Percentiles rank a stretch among this genome's conserved stretches.
Conservation (phyloP, 1,284 basidiomycete genomes). For the Rugosomyces carneus region DNA sequence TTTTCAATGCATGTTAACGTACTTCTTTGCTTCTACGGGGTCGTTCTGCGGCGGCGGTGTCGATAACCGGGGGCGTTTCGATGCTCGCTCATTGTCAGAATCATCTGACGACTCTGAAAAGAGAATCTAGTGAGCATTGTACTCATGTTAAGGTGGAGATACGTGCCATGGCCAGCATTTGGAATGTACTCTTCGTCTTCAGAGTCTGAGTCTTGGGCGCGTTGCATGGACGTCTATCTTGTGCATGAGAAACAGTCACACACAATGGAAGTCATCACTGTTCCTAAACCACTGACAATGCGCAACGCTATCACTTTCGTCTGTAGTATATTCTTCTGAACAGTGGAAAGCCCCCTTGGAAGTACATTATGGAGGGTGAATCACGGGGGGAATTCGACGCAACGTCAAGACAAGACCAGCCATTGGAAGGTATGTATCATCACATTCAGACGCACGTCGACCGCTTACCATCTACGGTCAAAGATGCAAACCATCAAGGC, state of each 20-base stretch:
- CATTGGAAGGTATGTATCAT: no score
- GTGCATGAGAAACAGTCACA: background rate
- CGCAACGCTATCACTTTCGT: no score
- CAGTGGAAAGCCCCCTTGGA: no score
- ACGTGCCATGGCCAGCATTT: conserved; percentile 33
- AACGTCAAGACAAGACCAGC: no score
- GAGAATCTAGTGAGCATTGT: background rate
- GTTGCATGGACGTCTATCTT: conserved; percentile 9
- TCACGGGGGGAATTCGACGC: no score
- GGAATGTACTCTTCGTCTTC: conserved; percentile 66
- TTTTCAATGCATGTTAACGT: conserved; percentile 5
- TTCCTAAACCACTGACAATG: no score
- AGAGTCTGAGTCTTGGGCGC: conserved; percentile 39
- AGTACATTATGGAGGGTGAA: no score
- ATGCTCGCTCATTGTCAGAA: conserved; percentile 31
- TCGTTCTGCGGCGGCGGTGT: conserved; percentile 26
- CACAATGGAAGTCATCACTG: background rate
- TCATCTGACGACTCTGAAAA: conserved; percentile 24
- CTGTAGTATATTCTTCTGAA: no score
- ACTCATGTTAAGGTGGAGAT: background rate
- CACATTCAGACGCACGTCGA: no score
- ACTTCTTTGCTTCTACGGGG: conserved; percentile 40
- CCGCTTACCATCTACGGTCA: no score
- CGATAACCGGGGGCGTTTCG: conserved; percentile 19
- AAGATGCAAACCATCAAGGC: no score